These are phyloP conservation scores for Vanilla planifolia DNA, from an alignment of 106 monocot genomes.

Conservation along the genomic window DNA sequence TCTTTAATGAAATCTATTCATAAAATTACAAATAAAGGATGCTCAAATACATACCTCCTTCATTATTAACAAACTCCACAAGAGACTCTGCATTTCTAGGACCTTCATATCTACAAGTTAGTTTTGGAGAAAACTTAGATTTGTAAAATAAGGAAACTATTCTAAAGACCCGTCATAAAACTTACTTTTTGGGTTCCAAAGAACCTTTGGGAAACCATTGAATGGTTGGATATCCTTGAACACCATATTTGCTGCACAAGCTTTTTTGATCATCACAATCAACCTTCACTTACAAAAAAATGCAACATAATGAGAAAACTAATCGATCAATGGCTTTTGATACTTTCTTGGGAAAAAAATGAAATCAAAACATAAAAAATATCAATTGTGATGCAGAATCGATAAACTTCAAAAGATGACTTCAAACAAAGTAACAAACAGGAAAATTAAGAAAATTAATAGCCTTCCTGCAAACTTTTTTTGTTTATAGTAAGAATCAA, in stretches of 20 bases:
- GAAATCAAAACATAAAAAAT: too few relatives aligned
- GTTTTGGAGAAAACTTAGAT: neutral
- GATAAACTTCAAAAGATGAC: neutral
- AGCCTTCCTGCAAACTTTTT: neutral
- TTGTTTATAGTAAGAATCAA: neutral
- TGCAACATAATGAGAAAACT: neutral
- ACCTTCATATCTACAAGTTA: constrained; percentile 79
- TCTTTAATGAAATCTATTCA: neutral
- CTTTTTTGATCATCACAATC: constrained; percentile 97
- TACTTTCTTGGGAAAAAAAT: too few relatives aligned
- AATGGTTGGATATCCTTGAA: constrained; percentile 93
- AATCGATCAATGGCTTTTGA: neutral
- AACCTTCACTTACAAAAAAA: constrained; percentile 41
- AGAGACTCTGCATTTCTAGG: constrained; percentile 87
- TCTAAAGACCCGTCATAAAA: neutral
- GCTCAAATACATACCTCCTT: constrained; percentile 59
- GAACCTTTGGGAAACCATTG: constrained; percentile 99
- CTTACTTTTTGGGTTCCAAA: constrained; percentile 93
- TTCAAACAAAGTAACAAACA: neutral
- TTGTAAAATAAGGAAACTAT: neutral
- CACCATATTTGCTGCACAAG: constrained; percentile 94
- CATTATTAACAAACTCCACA: constrained; percentile 85
- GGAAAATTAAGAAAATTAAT: neutral
- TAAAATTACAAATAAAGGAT: neutral
- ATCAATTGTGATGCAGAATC: neutral